A percentile compares a stretch with the other conserved stretches of the same genome.
Conservation (phyloP, 257 asterid species). For the Nicotiana obtusifolia region DNA sequence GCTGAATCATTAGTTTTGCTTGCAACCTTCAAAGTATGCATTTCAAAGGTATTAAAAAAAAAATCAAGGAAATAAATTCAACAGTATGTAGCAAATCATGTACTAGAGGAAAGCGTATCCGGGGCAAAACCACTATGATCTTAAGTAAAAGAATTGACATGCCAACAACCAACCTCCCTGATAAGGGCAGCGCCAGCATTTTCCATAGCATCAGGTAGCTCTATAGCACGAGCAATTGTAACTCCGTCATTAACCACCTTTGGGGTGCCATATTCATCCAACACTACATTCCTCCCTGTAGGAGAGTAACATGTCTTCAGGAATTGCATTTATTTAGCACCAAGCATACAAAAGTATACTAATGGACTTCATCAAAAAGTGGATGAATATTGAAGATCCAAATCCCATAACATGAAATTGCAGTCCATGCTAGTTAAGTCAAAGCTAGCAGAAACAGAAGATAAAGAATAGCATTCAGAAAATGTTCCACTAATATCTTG, state of each 20-base stretch:
- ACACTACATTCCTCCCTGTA: conserved; percentile 86
- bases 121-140: background rate
- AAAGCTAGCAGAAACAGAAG: background rate
- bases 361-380: background rate
- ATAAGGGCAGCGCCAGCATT: conserved; percentile 96
- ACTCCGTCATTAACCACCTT: conserved; percentile 92
- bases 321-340: background rate
- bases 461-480: background rate
- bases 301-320: background rate
- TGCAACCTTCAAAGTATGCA: conserved; percentile 62
- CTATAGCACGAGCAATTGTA: conserved; percentile 90
- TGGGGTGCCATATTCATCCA: conserved; percentile 89
- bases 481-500: background rate
- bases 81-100: background rate
- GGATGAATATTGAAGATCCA: background rate
- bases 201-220: conserved; percentile 88
- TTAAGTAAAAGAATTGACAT: background rate
- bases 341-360: background rate
- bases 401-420: background rate
- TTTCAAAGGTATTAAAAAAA: background rate
- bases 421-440: background rate
- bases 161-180: conserved; percentile 63
- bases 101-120: background rate
- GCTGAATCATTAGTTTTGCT: conserved; percentile 99
- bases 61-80: background rate